phyloP scores from a whole-genome alignment of 306 rosid genomes.

The Inga laurina region DNA sequence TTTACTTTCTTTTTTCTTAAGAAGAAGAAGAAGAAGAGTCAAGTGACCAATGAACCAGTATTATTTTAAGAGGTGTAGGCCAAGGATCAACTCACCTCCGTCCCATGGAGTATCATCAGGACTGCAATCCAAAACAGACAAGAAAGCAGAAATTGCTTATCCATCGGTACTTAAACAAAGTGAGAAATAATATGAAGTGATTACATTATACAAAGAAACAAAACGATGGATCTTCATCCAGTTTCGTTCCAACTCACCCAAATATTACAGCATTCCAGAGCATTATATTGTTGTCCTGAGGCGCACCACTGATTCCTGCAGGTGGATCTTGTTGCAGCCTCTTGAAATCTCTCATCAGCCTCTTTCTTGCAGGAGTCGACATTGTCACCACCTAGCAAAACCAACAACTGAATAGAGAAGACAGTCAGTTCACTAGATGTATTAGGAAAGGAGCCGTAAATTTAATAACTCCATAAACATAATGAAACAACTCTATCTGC shows the following conservation, averaged over 20 bases:
- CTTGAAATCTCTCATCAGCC: constrained; percentile 98
- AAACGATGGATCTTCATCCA: constrained; percentile 18
- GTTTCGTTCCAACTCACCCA: constrained; percentile 64
- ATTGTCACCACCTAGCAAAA: constrained; percentile 58
- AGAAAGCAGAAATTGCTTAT: constrained; percentile 59
- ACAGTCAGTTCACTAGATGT: not conserved
- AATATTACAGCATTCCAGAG: constrained; percentile 98
- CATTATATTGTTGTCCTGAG: constrained; percentile 97
- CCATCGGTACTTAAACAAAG: constrained; percentile 42
- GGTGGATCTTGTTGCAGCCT: constrained; percentile 98
- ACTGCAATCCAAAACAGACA: constrained; percentile 66
- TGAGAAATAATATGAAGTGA: constrained; percentile 2
- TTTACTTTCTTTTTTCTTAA: not conserved
- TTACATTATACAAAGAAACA: constrained; percentile 15
- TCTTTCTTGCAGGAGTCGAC: constrained; percentile 95
- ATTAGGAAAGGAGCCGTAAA: not conserved
- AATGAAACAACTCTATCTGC: constrained; percentile 15
- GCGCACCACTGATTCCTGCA: constrained; percentile 98
- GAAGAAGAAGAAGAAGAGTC: not conserved
- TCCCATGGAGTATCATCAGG: constrained; percentile 75
- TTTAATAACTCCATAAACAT: not conserved
- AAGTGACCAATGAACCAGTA: not conserved
- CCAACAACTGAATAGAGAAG: constrained; percentile 7
- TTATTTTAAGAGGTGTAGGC: not conserved
- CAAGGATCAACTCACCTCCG: constrained; percentile 55